Conservation (phyloP, 331 rosid species). For the Pyrus hybrid region DNA sequence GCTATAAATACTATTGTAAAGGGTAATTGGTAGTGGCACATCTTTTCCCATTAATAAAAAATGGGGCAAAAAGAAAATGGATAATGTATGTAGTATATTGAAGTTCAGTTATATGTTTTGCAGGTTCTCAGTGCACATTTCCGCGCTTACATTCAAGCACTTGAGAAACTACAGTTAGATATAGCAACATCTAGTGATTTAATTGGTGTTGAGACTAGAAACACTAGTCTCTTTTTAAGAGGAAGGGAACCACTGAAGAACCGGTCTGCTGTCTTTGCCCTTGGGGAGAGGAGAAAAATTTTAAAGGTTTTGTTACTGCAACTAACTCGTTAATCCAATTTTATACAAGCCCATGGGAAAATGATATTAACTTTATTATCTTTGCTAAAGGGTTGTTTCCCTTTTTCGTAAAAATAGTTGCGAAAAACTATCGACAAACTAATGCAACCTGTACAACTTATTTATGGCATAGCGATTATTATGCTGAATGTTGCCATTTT, state of each 20-base stretch:
- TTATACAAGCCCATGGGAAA: not conserved
- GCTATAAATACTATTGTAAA: not conserved
- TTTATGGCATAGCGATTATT: not conserved
- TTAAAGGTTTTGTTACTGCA: slow-evolving; percentile 38
- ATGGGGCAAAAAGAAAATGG: not conserved
- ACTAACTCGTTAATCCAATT: not conserved
- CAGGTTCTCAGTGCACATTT: slow-evolving; percentile 99
- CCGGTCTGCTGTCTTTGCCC: slow-evolving; percentile 88
- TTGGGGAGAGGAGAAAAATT: slow-evolving; percentile 86
- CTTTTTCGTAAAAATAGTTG: not conserved
- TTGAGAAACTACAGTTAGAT: slow-evolving; percentile 92
- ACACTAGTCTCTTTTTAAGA: slow-evolving; percentile 65
- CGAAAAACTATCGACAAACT: not conserved
- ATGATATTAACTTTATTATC: not conserved
- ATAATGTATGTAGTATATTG: not conserved
- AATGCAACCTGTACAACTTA: not conserved
- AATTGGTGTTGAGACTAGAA: slow-evolving; percentile 94
- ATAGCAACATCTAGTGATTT: slow-evolving; percentile 92
- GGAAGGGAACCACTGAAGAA: slow-evolving; percentile 94
- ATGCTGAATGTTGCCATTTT: not conserved
- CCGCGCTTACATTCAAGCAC: slow-evolving; percentile 89
- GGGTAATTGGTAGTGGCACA: not conserved
- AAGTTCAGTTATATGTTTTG: slow-evolving; percentile 19
- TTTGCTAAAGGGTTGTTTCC: not conserved
- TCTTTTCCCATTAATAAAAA: not conserved